Evolutionary conservation across 2,329 filamentous ascomycete species (phyloP), one percentile per base, ranked within the genome.

Genomic region (Phyllosticta capitalensis): DNA sequence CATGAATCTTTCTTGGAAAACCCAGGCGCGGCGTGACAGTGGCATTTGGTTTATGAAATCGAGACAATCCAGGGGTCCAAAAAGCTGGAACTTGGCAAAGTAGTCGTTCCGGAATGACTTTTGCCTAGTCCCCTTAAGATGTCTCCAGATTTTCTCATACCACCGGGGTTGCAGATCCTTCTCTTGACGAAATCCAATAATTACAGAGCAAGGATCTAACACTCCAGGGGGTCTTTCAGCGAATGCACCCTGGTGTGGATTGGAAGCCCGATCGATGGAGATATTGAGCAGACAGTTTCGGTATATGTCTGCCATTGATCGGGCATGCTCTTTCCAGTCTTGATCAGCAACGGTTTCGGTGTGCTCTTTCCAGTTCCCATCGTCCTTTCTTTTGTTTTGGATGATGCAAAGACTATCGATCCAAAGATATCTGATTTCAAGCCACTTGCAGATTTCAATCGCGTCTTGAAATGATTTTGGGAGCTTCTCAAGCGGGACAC

Each of bases 231-330:
- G n/a, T 2, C 49, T 48, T 19, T 52, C 20, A 5, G 38, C 28
- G 20, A 45, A 58, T 9, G 49, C 49, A 4, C 55, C 55, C 17
- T 52, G 4, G 9, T 53, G 20, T 5, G 55, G 55, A 30, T 19
- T 58, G 2, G 26, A 7, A 2, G 55, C 55, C 6, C 30, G 26
- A n/a, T 52, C 49, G 12, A 58, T 19, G 17, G 55, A 52, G 3
- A 53, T 58, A 6, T 45, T 52, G 17, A 58, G 19, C 10, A 22
- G 5, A 2, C 24, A 19, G 26, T 58, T 58, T 7, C 22, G 19
- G 50, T 58, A 58, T 5, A 58, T 30, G n/a, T 26, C 26, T 5
- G 38, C 14, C 55, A 58, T 58, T n/a, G n/a, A n/a, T n/a, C n/a
- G n/a, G n/a, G n/a, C n/a, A n/a, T n/a, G n/a, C n/a, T n/a, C n/a